phyloP scores from a whole-genome alignment of 352 stramenopile genomes.

The Pythium diclinum region DNA sequence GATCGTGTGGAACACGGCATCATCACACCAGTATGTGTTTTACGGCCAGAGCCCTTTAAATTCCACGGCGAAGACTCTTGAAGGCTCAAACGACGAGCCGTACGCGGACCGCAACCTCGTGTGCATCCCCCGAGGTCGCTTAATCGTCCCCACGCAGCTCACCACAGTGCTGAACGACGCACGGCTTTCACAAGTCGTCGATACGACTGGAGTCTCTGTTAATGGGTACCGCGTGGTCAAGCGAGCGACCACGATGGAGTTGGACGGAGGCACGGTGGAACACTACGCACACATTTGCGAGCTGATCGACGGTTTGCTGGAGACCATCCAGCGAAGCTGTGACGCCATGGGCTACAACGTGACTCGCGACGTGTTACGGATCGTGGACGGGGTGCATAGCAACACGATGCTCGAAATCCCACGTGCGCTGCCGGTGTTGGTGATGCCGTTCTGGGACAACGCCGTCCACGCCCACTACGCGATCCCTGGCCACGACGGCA shows the following conservation, averaged over 20 bases:
- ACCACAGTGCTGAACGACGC: no score
- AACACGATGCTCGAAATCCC: neutral
- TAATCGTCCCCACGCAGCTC: no score
- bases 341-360: no score
- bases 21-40: no score
- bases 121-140: no score
- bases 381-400: conserved; percentile 25
- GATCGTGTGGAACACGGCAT: no score
- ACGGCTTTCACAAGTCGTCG: neutral
- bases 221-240: conserved; percentile 26
- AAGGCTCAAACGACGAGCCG: no score
- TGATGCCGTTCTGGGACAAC: conserved; percentile 31
- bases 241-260: neutral
- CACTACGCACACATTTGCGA: conserved; percentile 17
- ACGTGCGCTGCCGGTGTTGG: conserved; percentile 18
- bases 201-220: conserved; percentile 12
- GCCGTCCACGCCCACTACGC: neutral
- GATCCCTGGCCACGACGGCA: conserved; percentile 22
- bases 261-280: neutral
- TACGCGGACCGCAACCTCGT: neutral
- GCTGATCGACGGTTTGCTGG: conserved; percentile 2
- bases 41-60: no score
- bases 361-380: conserved; percentile 21
- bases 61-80: no score
- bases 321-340: conserved; percentile 14